A percentile compares a stretch with the other conserved stretches of the same genome.
phyloP scores from a whole-genome alignment of 2,329 filamentous ascomycete species.

The Hypoxylon sp. region DNA sequence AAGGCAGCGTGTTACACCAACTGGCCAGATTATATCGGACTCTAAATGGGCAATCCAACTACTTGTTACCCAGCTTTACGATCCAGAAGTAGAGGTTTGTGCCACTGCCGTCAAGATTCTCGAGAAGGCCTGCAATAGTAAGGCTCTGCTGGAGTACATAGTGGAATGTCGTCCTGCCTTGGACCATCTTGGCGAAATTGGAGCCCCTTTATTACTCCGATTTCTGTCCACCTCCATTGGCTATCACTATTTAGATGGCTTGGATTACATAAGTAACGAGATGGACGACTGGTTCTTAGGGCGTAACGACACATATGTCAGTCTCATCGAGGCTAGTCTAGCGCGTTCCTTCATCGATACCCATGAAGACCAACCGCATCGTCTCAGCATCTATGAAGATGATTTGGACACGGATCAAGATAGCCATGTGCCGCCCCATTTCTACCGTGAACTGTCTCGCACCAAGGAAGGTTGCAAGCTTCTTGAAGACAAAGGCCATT shows the following conservation, averaged over 20 bases:
- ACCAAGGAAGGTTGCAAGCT: conserved; percentile 93
- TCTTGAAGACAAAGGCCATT: conserved; percentile 92
- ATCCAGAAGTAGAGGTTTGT: conserved; percentile 96
- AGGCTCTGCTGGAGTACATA: conserved; percentile 91
- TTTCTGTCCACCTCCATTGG: conserved; percentile 97
- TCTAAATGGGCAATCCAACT: conserved; percentile 97
- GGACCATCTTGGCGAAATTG: conserved; percentile 96
- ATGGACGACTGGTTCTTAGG: conserved; percentile 99
- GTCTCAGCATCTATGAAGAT: conserved; percentile 70
- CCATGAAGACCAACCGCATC: conserved; percentile 68
- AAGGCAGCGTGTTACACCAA: conserved; percentile 58
- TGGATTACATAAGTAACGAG: conserved; percentile 99
- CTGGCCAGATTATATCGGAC: conserved; percentile 67
- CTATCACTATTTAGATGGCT: conserved; percentile 95
- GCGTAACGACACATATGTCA: conserved; percentile 95
- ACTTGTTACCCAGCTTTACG: conserved; percentile 97
- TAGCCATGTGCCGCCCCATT: conserved; percentile 89
- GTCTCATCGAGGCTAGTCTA: conserved; percentile 93
- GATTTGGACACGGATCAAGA: conserved; percentile 67
- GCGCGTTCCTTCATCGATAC: conserved; percentile 84
- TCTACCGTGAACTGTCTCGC: conserved; percentile 93
- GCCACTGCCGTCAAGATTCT: conserved; percentile 96
- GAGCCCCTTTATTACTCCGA: conserved; percentile 88
- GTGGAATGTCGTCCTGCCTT: conserved; percentile 95
- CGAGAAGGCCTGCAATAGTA: conserved; percentile 96